phyloP scores from a whole-genome alignment of 106 monocot genomes.

The Posidonia australis region DNA sequence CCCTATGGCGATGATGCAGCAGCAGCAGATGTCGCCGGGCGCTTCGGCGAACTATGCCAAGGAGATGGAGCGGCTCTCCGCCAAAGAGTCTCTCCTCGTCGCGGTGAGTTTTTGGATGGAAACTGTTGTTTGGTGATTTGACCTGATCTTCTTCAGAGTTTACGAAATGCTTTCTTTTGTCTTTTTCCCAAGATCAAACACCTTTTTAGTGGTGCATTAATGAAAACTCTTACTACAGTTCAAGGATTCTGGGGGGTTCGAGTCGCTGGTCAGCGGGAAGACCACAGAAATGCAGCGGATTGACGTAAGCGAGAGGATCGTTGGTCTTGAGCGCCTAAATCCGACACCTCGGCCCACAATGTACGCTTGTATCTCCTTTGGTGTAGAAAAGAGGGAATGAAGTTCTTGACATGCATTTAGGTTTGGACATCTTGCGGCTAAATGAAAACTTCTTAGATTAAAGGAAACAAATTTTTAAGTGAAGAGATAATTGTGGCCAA shows the following conservation, averaged over 20 bases:
- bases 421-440: no score
- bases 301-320: slow-evolving; percentile 91
- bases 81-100: slow-evolving; percentile 73
- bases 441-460: no score
- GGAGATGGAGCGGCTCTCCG: slow-evolving; percentile 82
- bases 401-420: no score
- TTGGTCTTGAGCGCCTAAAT: slow-evolving; percentile 87
- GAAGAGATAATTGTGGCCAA: no score
- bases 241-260: slow-evolving; percentile 89
- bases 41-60: slow-evolving; percentile 49
- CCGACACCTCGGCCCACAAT: slow-evolving; percentile 93
- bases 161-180: no score
- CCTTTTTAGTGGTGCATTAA: no score
- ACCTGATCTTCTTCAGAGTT: no score
- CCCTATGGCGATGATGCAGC: no score
- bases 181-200: no score
- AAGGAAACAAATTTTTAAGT: no score
- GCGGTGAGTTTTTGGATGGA: slow-evolving; percentile 39
- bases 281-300: slow-evolving; percentile 79
- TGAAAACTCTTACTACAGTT: slow-evolving; percentile 45
- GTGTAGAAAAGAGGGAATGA: no score
- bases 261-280: slow-evolving; percentile 71
- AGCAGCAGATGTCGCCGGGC: slow-evolving; percentile 49
- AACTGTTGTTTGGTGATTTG: no score
- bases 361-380: slow-evolving; percentile 55